Evolutionary conservation across 495 filamentous ascomycete species (phyloP).

Genomic region (Staphylotrichum tortipilum): DNA sequence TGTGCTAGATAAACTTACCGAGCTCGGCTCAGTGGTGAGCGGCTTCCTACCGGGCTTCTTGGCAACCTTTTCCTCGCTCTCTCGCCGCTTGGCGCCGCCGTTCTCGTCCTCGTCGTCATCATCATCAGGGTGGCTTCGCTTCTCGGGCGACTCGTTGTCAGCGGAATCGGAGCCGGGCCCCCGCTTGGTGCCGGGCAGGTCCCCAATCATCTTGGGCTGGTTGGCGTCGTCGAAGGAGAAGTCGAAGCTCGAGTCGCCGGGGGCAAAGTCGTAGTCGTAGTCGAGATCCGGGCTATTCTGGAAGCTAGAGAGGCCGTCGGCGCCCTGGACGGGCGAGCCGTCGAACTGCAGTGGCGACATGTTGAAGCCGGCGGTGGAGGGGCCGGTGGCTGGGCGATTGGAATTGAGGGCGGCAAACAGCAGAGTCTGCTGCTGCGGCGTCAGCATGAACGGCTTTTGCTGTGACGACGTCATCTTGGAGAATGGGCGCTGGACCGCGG

Average conservation of each 20-base stretch:
- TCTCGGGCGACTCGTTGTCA: conserved; percentile 65
- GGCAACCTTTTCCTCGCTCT: conserved; percentile 63
- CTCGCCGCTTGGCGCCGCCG: conserved; percentile 65
- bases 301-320: conserved; percentile 30
- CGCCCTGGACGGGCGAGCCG: conserved; percentile 41
- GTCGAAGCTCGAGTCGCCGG: conserved; percentile 43
- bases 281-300: conserved; percentile 79
- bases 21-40: conserved; percentile 88
- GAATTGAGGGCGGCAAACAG: conserved; percentile 81
- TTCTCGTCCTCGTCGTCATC: conserved; percentile 44
- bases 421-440: conserved; percentile 79
- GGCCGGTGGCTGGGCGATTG: conserved; percentile 41
- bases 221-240: conserved; percentile 64
- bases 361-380: conserved; percentile 31
- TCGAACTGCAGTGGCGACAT: conserved; percentile 47
- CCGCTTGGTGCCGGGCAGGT: conserved; percentile 51
- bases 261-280: conserved; percentile 55
- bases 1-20: conserved; percentile 51
- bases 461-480: conserved; percentile 39
- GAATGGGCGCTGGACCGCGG: conserved; percentile 16
- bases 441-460: conserved; percentile 50
- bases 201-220: conserved; percentile 63
- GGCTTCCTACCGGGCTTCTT: conserved; percentile 98
- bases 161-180: conserved; percentile 44
- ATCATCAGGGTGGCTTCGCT: conserved; percentile 71